phyloP scores from a whole-genome alignment of 495 filamentous ascomycete species.

The Jackrogersella minutella region DNA sequence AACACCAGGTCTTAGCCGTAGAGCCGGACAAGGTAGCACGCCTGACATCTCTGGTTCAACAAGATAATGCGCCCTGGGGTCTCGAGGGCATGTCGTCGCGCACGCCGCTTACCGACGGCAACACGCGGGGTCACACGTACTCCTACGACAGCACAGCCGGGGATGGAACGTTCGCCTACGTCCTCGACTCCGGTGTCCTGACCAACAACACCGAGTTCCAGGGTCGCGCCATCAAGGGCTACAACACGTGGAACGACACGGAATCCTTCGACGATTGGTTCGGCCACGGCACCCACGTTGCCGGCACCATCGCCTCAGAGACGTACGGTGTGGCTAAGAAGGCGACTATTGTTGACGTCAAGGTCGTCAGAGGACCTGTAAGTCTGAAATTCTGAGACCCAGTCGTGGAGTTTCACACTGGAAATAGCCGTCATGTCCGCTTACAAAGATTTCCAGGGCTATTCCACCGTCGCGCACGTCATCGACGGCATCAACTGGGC shows the following conservation, averaged over 20 bases:
- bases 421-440: too few species aligned
- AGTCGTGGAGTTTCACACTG: too few species aligned
- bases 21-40: conserved; percentile 24
- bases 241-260: conserved; percentile 49
- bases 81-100: conserved; percentile 52
- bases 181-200: conserved; percentile 58
- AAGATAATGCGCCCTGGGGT: conserved; percentile 55
- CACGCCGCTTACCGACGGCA: conserved; percentile 35
- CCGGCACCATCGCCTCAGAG: conserved; percentile 45
- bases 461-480: conserved; percentile 50
- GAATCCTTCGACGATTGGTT: conserved; percentile 48
- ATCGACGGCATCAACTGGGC: conserved; percentile 62
- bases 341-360: conserved; percentile 46
- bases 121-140: conserved; percentile 36
- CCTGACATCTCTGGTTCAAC: conserved; percentile 12
- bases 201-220: conserved; percentile 58
- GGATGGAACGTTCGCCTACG: conserved; percentile 51
- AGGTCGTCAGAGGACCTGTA: conserved; percentile 44
- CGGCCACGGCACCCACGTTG: conserved; percentile 51
- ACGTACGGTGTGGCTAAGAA: conserved; percentile 51
- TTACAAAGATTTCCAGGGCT: conserved; percentile 39
- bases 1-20: conserved; percentile 16
- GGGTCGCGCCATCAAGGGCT: conserved; percentile 59
- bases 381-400: not conserved
- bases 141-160: conserved; percentile 54